Percentiles rank a stretch among this genome's conserved stretches.
Evolutionary conservation across 495 filamentous ascomycete species (phyloP).

Genomic region (Pyrenula aspistea): DNA sequence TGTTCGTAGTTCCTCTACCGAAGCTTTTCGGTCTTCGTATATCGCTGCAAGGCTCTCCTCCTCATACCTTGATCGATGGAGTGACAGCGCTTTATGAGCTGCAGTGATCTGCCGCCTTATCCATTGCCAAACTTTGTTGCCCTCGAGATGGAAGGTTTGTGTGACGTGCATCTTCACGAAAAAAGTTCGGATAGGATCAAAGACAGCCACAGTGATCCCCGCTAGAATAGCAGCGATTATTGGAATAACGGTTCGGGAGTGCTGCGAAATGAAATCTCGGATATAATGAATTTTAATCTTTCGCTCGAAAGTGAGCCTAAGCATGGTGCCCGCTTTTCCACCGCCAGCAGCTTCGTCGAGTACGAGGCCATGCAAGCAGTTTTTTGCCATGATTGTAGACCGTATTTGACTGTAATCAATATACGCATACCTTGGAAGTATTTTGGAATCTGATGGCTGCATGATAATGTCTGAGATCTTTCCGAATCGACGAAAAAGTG

Average conservation of each 20-base stretch:
- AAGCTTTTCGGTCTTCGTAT: constrained; percentile 74
- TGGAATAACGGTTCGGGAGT: constrained; percentile 83
- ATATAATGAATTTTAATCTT: constrained; percentile 64
- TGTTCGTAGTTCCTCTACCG: constrained; percentile 69
- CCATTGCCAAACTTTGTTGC: constrained; percentile 65
- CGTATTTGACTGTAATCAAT: constrained; percentile 61
- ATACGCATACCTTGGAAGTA: constrained; percentile 63
- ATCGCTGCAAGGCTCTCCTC: constrained; percentile 65
- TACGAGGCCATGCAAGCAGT: constrained; percentile 80
- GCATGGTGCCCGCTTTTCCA: constrained; percentile 56
- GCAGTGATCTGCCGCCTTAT: constrained; percentile 61
- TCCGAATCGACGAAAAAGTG: constrained; percentile 79
- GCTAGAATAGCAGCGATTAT: constrained; percentile 66
- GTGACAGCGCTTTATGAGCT: constrained; percentile 48
- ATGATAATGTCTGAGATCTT: constrained; percentile 70
- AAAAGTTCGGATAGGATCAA: constrained; percentile 85
- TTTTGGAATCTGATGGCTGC: constrained; percentile 74
- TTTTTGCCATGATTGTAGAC: constrained; percentile 74
- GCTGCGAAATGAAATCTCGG: constrained; percentile 78
- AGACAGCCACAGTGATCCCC: constrained; percentile 76
- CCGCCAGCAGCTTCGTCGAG: constrained; percentile 52
- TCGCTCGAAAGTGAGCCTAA: constrained; percentile 74
- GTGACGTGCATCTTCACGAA: constrained; percentile 84
- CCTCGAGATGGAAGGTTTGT: constrained; percentile 55
- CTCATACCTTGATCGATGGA: constrained; percentile 41